These are phyloP conservation scores for Neurospora sp. DNA, from an alignment of 495 filamentous ascomycete genomes.

Conservation along the genomic window DNA sequence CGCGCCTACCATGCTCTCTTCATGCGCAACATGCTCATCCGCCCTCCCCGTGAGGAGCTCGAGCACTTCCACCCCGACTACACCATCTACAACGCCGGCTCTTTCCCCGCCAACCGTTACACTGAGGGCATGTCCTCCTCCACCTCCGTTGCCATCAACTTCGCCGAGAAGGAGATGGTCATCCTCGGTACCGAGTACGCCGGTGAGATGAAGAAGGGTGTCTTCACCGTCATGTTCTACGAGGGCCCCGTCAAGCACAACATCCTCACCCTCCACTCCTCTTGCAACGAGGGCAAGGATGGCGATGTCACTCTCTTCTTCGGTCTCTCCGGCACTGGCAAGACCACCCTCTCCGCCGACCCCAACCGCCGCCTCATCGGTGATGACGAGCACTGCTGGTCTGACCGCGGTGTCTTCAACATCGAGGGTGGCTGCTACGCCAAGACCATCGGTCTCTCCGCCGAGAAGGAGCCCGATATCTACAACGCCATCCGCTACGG, in stretches of 20 bases:
- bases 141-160: constrained; percentile 66
- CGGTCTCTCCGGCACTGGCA: constrained; percentile 95
- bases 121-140: constrained; percentile 97
- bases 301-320: constrained; percentile 98
- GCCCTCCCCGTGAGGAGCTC: constrained; percentile 79
- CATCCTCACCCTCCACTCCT: constrained; percentile 93
- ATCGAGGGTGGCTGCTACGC: constrained; percentile 99
- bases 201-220: constrained; percentile 99
- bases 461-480: constrained; percentile 98
- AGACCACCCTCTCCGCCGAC: constrained; percentile 96
- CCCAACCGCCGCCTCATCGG: constrained; percentile 93
- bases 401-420: constrained; percentile 94
- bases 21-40: constrained; percentile 99
- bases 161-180: constrained; percentile 78
- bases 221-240: constrained; percentile 99
- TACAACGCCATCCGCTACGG: constrained; percentile 94
- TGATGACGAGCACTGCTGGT: constrained; percentile 99
- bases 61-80: constrained; percentile 98
- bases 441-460: constrained; percentile 95
- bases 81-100: constrained; percentile 98
- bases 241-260: constrained; percentile 99
- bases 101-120: constrained; percentile 96
- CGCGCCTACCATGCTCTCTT: constrained; percentile 99
- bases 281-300: constrained; percentile 85
- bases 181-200: constrained; percentile 99